phyloP scores from a whole-genome alignment of 495 filamentous ascomycete genomes.

The Articulospora tetracladia region DNA sequence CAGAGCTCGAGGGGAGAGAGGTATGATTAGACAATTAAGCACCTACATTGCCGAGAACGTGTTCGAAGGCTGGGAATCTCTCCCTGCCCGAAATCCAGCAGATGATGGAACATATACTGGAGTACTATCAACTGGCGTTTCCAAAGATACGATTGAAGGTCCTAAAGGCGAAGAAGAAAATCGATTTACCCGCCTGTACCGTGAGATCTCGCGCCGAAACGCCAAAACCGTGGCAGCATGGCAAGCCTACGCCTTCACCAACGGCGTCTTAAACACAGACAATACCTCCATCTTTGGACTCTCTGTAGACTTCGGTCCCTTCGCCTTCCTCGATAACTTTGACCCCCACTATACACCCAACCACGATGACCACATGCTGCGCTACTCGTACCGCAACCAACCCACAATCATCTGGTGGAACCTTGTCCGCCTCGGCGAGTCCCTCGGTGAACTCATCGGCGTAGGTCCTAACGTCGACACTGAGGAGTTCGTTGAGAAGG shows the following conservation, averaged over 20 bases:
- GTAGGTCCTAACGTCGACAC: conserved; percentile 64
- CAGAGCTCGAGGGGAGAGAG: conserved; percentile 74
- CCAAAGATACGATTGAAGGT: conserved; percentile 57
- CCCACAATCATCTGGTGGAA: conserved; percentile 99
- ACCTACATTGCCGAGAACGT: conserved; percentile 84
- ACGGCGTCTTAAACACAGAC: conserved; percentile 94
- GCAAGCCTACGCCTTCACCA: conserved; percentile 98
- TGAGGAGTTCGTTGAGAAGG: conserved; percentile 62
- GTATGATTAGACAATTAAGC: conserved; percentile 64
- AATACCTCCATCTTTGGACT: conserved; percentile 90
- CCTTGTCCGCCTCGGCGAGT: conserved; percentile 84
- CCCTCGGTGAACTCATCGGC: conserved; percentile 85
- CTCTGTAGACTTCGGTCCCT: conserved; percentile 90
- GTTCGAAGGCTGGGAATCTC: conserved; percentile 74
- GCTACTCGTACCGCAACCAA: conserved; percentile 92
- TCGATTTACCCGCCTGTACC: conserved; percentile 79
- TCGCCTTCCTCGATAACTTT: conserved; percentile 86
- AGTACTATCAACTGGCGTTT: conserved; percentile 43
- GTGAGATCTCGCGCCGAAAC: conserved; percentile 82
- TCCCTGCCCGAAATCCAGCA: conserved; percentile 55
- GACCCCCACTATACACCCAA: conserved; percentile 94
- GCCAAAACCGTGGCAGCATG: conserved; percentile 86
- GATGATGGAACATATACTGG: conserved; percentile 38
- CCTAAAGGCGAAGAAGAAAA: conserved; percentile 68
- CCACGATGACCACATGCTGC: conserved; percentile 83